Base-by-base conservation (phyloP, 371 early-diverging fungal species). In the Scutellospora calospora region DNA sequence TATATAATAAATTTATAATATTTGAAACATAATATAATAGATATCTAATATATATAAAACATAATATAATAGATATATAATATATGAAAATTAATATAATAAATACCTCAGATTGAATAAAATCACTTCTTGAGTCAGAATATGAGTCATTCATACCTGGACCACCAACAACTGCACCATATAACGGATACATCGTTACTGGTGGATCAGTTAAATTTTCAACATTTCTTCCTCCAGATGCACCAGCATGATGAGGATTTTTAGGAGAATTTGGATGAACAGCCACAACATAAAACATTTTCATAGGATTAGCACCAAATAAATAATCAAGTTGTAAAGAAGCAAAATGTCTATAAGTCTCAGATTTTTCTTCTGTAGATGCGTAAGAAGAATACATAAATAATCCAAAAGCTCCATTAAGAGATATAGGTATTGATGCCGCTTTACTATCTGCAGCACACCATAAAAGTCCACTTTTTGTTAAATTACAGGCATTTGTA, bases 201-300 rank as follows among this genome's bases (percentile, higher is more conserved):
- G n/a, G 22, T 9, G 59, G 59, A n/a, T 57, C 59, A 57, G 2
- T 57, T 11, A 41, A 14, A 20, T 4, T 22, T 57, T 3, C 59
- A 8, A 57, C 0, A 22, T 25, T 57, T 22, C 16, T 57, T n/a
- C 59, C 59, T n/a, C 59, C 59, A 57, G 5, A 12, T 1, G 59
- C 91, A 33, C 89, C 87, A 11, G 91, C 90, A 80, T 91, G 90
- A 79, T 92, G 92, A 27, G 92, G 91, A 65, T 92, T 92, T 65
- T 84, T 81, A 18, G 91, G 91, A 1, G 92, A 91, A 55, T 92
- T 92, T 81, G 84, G 82, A 55, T 92, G 92, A 0, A 92, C 89
- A 60, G 91, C 92, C 41, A 88, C 87, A 18, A 92, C 87, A 83
- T 92, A 92, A 1, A 91, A 90, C 0, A 90, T 91, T 76, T 84